Conservation (phyloP, 371 early-diverging fungal genomes). For the Zancudomyces culisetae region DNA sequence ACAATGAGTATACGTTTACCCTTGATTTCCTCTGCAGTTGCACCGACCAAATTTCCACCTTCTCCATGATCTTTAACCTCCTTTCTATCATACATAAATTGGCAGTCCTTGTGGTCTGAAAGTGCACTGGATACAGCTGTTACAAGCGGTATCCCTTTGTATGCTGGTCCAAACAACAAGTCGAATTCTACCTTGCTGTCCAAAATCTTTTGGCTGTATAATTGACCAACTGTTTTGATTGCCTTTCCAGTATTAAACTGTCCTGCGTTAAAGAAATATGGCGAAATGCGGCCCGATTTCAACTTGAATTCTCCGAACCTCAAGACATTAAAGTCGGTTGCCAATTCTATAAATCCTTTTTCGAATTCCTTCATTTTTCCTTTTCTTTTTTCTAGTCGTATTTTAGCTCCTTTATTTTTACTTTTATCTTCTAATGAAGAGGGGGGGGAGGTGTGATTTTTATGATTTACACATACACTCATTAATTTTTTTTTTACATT, state of each 20-base stretch:
- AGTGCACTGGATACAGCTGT: slow-evolving; percentile 62
- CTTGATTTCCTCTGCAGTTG: slow-evolving; percentile 39
- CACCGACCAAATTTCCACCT: slow-evolving; percentile 85
- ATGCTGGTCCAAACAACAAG: slow-evolving; percentile 92
- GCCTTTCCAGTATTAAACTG: slow-evolving; percentile 79
- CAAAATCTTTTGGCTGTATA: slow-evolving; percentile 69
- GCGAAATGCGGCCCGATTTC: slow-evolving; percentile 82
- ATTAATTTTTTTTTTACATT: too few species aligned
- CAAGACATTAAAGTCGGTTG: slow-evolving; percentile 59
- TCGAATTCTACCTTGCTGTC: slow-evolving; percentile 53
- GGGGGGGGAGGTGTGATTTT: too few species aligned
- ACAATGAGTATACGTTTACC: slow-evolving; percentile 49
- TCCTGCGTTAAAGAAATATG: slow-evolving; percentile 95
- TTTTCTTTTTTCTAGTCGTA: not conserved
- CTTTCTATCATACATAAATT: slow-evolving; percentile 89
- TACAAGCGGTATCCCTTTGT: slow-evolving; percentile 93
- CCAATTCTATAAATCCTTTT: slow-evolving; percentile 83
- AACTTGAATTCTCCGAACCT: slow-evolving; percentile 79
- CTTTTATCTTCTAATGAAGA: too few species aligned
- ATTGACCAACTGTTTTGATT: slow-evolving; percentile 59
- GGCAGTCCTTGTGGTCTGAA: slow-evolving; percentile 30
- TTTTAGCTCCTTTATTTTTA: too few species aligned
- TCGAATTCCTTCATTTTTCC: slow-evolving; percentile 38
- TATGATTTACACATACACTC: too few species aligned
- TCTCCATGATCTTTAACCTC: slow-evolving; percentile 97